Evolutionary conservation across 495 filamentous ascomycete species (phyloP).

Genomic region (Neurospora tetrasperma): DNA sequence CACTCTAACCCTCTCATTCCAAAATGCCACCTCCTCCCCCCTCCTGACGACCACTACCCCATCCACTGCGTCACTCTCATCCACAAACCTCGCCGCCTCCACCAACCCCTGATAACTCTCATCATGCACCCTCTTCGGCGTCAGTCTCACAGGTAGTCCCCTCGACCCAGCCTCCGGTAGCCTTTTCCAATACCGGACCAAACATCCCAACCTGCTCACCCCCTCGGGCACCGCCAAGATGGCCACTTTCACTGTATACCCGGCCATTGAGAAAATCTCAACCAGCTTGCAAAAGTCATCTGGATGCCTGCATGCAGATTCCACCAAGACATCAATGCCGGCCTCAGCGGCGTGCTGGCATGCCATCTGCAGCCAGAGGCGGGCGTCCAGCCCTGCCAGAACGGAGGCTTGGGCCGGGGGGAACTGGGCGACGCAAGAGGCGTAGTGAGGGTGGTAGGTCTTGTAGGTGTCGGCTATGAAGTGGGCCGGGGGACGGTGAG

Average conservation of each 20-base stretch:
- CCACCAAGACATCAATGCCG: slow-evolving; percentile 20
- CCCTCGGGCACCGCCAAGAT: slow-evolving; percentile 24
- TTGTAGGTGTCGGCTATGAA: slow-evolving; percentile 37
- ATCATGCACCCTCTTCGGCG: slow-evolving; percentile 28
- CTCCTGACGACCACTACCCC: background rate
- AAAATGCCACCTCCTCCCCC: slow-evolving; percentile 8
- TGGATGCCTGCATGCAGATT: slow-evolving; percentile 25
- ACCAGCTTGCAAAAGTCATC: slow-evolving; percentile 22
- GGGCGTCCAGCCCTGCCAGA: slow-evolving; percentile 19
- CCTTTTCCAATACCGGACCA: slow-evolving; percentile 19
- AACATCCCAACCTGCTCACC: slow-evolving; percentile 24
- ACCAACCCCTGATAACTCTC: slow-evolving; percentile 24
- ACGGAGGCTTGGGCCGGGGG: slow-evolving; percentile 18
- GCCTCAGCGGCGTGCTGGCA: slow-evolving; percentile 12
- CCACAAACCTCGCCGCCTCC: slow-evolving; percentile 21
- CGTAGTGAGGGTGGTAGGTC: slow-evolving; percentile 30
- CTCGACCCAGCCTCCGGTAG: slow-evolving; percentile 18
- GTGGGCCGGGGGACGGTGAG: slow-evolving; percentile 13
- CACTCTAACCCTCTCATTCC: slow-evolving; percentile 5
- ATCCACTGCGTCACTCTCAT: slow-evolving; percentile 12
- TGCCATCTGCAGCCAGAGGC: slow-evolving; percentile 26
- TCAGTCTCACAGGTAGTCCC: slow-evolving; percentile 22
- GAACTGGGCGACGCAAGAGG: slow-evolving; percentile 2
- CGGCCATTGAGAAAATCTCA: slow-evolving; percentile 7
- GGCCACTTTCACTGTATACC: slow-evolving; percentile 21